Evolutionary conservation across 352 stramenopile species (phyloP).

Genomic region (Halophytophthora polymorphica): DNA sequence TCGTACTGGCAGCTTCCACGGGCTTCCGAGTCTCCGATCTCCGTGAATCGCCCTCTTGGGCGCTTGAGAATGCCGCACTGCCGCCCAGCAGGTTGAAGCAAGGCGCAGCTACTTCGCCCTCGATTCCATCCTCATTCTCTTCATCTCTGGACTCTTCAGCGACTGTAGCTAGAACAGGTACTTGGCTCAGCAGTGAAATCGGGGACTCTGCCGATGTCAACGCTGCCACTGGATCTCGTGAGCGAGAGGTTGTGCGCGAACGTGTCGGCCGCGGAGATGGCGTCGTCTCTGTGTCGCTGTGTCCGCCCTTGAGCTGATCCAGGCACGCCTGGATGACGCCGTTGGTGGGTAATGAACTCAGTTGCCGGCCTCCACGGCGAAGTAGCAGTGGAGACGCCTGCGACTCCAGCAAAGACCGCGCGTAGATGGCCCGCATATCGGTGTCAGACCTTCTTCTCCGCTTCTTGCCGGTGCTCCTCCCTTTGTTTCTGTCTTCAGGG

Average conservation of each 20-base stretch:
- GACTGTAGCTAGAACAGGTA: background rate
- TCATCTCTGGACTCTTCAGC: constrained; percentile 1
- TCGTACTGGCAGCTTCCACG: background rate
- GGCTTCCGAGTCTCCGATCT: background rate
- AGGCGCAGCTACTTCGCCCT: constrained; percentile 10
- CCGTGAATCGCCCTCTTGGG: constrained; percentile 5
- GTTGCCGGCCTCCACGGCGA: constrained; percentile 32
- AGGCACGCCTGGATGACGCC: constrained; percentile 68
- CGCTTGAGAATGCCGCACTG: constrained; percentile 3
- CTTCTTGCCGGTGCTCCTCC: constrained; percentile 21
- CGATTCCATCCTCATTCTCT: constrained; percentile 3
- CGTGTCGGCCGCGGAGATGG: constrained; percentile 6
- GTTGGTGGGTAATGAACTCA: constrained; percentile 40
- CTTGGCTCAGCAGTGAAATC: background rate
- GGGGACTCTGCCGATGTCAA: background rate
- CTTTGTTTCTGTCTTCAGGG: constrained; percentile 15
- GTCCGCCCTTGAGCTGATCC: constrained; percentile 33
- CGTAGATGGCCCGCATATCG: constrained; percentile 80
- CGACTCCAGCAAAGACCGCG: constrained; percentile 62
- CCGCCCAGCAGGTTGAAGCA: constrained; percentile 20
- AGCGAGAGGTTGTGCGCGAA: constrained; percentile 8
- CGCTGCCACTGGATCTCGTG: background rate
- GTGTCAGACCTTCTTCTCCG: constrained; percentile 30
- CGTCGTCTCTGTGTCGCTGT: constrained; percentile 6
- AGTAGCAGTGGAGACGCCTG: constrained; percentile 30